Percentiles rank a stretch among this genome's conserved stretches.
These are phyloP conservation scores for Tolypocladium album DNA, from an alignment of 2,329 filamentous ascomycete species.

Conservation along the genomic window DNA sequence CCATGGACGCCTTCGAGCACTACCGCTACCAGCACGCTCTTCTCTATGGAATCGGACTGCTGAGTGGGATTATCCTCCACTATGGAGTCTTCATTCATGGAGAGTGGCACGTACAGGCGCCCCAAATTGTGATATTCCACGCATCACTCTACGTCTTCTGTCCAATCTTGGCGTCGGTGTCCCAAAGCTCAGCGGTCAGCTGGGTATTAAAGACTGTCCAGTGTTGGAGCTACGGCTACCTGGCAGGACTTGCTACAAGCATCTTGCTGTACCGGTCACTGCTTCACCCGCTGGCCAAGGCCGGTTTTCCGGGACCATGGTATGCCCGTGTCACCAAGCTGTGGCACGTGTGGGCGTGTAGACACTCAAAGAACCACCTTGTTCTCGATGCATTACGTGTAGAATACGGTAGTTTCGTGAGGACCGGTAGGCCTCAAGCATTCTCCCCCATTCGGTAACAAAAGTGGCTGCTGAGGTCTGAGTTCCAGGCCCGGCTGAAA, in stretches of 20 bases:
- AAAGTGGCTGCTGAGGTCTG: not conserved
- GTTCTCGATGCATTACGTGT: slow-evolving; percentile 10
- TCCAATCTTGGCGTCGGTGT: not conserved
- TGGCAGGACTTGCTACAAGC: slow-evolving; percentile 10
- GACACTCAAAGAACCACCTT: slow-evolving; percentile 12
- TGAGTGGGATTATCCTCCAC: not conserved
- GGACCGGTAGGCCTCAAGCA: slow-evolving; percentile 9
- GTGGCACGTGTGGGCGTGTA: slow-evolving; percentile 18
- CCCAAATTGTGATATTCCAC: not conserved
- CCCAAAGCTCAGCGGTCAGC: not conserved
- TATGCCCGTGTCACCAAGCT: slow-evolving; percentile 23
- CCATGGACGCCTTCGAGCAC: not conserved
- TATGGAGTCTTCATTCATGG: not conserved
- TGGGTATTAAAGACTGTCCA: not conserved
- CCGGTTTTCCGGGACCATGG: slow-evolving; percentile 24
- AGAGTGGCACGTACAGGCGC: not conserved
- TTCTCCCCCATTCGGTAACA: not conserved
- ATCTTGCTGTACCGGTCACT: slow-evolving; percentile 26
- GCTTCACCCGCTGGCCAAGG: slow-evolving; percentile 25
- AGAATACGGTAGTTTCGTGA: slow-evolving; percentile 14
- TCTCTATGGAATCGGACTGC: not conserved
- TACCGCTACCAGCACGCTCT: not conserved
- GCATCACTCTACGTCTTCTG: not conserved
- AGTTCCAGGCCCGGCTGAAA: slow-evolving; percentile 10
- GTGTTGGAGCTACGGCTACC: slow-evolving; percentile 2